Conservation (phyloP, 306 rosid genomes). For the Phaseolus lunatus region DNA sequence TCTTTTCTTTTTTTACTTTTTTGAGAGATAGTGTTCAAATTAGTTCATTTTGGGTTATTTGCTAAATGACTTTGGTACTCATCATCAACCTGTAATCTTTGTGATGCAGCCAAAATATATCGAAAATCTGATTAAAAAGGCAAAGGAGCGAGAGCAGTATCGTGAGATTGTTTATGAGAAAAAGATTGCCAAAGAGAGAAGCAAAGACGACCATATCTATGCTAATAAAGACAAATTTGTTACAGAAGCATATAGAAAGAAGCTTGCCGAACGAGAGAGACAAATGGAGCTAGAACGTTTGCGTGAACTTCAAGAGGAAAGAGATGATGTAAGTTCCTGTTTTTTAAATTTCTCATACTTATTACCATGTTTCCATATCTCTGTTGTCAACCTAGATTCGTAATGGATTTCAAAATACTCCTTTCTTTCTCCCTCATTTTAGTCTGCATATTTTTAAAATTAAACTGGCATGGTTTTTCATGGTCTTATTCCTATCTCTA, state of each 20-base stretch:
- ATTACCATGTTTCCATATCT: slow-evolving; percentile 12
- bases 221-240: slow-evolving; percentile 86
- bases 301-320: slow-evolving; percentile 73
- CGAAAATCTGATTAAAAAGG: slow-evolving; percentile 63
- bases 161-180: slow-evolving; percentile 81
- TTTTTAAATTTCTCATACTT: slow-evolving; percentile 11
- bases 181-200: slow-evolving; percentile 86
- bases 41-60: slow-evolving; percentile 21
- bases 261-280: slow-evolving; percentile 79
- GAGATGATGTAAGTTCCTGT: slow-evolving; percentile 74
- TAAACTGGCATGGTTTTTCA: background rate
- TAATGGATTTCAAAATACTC: slow-evolving; percentile 20
- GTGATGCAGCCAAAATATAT: slow-evolving; percentile 83
- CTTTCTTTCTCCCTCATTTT: background rate
- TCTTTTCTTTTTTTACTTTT: slow-evolving; percentile 32
- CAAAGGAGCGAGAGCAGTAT: slow-evolving; percentile 69
- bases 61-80: slow-evolving; percentile 13
- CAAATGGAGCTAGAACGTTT: slow-evolving; percentile 84
- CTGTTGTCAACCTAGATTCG: slow-evolving; percentile 32
- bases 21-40: background rate
- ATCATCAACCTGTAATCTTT: slow-evolving; percentile 29
- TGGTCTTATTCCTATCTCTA: background rate
- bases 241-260: slow-evolving; percentile 82
- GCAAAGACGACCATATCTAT: slow-evolving; percentile 83
- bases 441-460: background rate